Evolutionary conservation across 129 eudicot genomes (phyloP).

Genomic region (Tanacetum coccineum): DNA sequence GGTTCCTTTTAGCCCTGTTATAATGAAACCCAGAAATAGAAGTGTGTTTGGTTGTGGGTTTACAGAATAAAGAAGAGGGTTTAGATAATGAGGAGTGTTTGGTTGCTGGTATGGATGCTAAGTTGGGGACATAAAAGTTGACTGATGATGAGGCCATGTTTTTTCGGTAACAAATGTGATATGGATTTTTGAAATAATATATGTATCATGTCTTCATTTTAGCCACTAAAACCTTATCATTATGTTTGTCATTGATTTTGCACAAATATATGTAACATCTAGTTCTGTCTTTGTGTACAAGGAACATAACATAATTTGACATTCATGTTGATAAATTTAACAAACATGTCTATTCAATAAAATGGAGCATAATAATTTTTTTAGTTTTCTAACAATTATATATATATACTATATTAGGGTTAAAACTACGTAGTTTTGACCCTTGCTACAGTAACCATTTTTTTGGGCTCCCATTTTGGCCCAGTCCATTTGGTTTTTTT

Average conservation of each 20-base stretch:
- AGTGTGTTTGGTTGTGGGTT: neutral
- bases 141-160: slow-evolving; percentile 20
- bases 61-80: slow-evolving; percentile 10
- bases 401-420: no score
- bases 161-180: neutral
- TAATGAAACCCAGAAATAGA: slow-evolving; percentile 21
- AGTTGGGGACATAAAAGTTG: slow-evolving; percentile 2
- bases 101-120: slow-evolving; percentile 18
- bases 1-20: slow-evolving; percentile 1
- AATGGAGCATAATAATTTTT: no score
- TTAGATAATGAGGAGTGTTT: slow-evolving; percentile 23
- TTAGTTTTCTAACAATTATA: no score
- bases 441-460: no score
- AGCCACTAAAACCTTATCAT: slow-evolving; percentile 33
- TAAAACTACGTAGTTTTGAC: no score
- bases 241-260: neutral
- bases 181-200: slow-evolving; percentile 8
- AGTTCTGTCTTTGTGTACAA: no score
- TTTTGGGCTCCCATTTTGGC: no score
- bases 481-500: no score
- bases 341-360: no score
- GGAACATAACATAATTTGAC: no score
- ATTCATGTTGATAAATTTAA: no score
- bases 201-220: slow-evolving; percentile 2
- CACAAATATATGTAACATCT: no score